Evolutionary conservation across 257 asterid species (phyloP).

Genomic region (Capsicum baccatum): DNA sequence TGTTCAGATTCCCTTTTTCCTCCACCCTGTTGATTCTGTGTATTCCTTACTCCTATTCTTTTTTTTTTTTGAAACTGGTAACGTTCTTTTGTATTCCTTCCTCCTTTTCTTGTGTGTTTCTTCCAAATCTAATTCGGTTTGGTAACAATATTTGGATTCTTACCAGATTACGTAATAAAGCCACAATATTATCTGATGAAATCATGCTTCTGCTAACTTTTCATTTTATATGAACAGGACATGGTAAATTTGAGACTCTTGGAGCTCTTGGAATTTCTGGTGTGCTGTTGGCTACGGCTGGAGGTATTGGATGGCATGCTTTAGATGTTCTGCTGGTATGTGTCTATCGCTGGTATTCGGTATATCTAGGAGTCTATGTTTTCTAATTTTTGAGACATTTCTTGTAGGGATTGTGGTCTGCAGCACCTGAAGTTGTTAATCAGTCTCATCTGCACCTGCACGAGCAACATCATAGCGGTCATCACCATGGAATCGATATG

Average conservation of each 20-base stretch:
- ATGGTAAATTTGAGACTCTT: conserved; percentile 94
- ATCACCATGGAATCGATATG: conserved; percentile 88
- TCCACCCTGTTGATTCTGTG: conserved; percentile 9
- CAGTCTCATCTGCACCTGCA: conserved; percentile 56
- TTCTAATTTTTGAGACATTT: conserved; percentile 26
- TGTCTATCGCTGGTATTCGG: neutral
- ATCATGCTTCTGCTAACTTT: conserved; percentile 34
- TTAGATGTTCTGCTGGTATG: conserved; percentile 71
- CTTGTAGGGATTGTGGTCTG: conserved; percentile 64
- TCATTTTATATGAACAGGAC: conserved; percentile 60
- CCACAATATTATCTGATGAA: neutral
- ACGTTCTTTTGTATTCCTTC: neutral
- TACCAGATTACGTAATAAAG: neutral
- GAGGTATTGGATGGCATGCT: conserved; percentile 98
- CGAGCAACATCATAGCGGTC: conserved; percentile 60
- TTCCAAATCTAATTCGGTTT: conserved; percentile 15
- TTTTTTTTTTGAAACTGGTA: no score
- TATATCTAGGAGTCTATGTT: conserved; percentile 10
- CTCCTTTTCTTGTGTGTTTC: conserved; percentile 18
- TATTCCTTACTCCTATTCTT: neutral
- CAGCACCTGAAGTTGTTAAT: conserved; percentile 69
- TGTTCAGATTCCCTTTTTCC: neutral
- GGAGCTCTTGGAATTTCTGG: conserved; percentile 95
- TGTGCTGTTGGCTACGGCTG: conserved; percentile 88
- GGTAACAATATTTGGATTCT: conserved; percentile 15